Conservation (phyloP, 2,329 filamentous ascomycete species). For the Beauveria caledonica region DNA sequence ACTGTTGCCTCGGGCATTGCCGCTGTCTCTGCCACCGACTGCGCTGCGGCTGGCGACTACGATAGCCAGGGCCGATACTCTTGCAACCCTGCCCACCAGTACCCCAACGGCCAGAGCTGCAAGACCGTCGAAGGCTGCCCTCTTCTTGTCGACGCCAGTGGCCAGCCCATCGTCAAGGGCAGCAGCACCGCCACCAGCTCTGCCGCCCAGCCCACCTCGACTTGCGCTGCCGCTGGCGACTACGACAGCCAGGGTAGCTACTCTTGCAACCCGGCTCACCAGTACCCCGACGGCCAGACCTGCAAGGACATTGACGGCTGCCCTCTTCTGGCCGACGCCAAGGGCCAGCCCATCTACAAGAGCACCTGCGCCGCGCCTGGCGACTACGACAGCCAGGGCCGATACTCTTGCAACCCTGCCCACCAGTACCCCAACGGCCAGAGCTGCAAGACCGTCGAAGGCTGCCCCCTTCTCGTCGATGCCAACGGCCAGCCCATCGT, state of each 20-base stretch:
- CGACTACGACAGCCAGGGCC: conserved; percentile 11
- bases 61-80: conserved; percentile 15
- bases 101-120: conserved; percentile 16
- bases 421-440: conserved; percentile 17
- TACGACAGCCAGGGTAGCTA: conserved; percentile 15
- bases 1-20: background rate
- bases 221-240: conserved; percentile 10
- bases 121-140: conserved; percentile 13
- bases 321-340: background rate
- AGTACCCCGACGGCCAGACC: conserved; percentile 15
- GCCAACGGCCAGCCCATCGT: background rate
- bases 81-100: conserved; percentile 17
- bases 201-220: background rate
- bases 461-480: conserved; percentile 13
- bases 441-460: conserved; percentile 13
- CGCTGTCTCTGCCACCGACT: conserved; percentile 8
- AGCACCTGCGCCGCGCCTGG: conserved; percentile 10
- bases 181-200: background rate
- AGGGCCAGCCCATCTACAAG: background rate
- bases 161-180: conserved; percentile 1
- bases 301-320: conserved; percentile 11
- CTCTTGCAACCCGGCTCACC: conserved; percentile 17
- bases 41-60: conserved; percentile 10
- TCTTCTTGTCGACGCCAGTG: conserved; percentile 6
- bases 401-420: conserved; percentile 17